Evolutionary conservation across 371 early-diverging fungal genomes (phyloP).

Genomic region (Rhizopus stolonifer): DNA sequence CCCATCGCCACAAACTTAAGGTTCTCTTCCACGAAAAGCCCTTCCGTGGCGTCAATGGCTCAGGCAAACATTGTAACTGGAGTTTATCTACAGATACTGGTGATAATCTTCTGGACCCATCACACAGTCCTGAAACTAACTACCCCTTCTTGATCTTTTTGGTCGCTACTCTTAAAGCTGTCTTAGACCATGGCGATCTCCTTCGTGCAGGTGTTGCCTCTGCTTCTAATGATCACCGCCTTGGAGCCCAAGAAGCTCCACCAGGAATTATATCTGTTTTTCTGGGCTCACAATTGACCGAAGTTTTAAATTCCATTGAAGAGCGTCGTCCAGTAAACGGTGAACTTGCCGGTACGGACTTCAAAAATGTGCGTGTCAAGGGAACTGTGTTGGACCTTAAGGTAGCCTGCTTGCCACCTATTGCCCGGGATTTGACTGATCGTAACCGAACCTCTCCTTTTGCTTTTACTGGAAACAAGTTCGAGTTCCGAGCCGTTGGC

Average conservation of each 20-base stretch:
- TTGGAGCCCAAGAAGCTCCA: conserved; percentile 98
- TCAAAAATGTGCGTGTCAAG: conserved; percentile 89
- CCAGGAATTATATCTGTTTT: conserved; percentile 96
- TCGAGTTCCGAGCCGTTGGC: conserved; percentile 99
- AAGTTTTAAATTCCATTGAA: conserved; percentile 90
- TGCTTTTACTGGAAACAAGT: conserved; percentile 99
- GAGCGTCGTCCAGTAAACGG: conserved; percentile 83
- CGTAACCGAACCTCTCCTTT: conserved; percentile 99
- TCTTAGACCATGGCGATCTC: conserved; percentile 86
- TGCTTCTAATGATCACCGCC: conserved; percentile 95
- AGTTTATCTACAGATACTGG: conserved; percentile 92
- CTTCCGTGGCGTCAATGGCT: conserved; percentile 97
- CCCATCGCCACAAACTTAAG: conserved; percentile 95
- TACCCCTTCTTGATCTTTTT: conserved; percentile 94
- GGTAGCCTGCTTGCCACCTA: conserved; percentile 88
- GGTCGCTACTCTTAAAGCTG: conserved; percentile 86
- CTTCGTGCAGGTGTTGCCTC: conserved; percentile 90
- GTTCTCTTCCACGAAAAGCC: conserved; percentile 99
- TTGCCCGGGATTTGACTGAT: conserved; percentile 95
- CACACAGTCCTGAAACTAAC: conserved; percentile 91
- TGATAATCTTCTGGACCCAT: conserved; percentile 94
- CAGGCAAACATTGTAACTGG: conserved; percentile 99
- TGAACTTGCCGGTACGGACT: conserved; percentile 73
- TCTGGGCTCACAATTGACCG: conserved; percentile 92
- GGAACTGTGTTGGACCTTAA: conserved; percentile 94